Percentiles rank a stretch among this genome's conserved stretches.
Conservation (phyloP, 2,329 filamentous ascomycete genomes). For the Knufia petricola region DNA sequence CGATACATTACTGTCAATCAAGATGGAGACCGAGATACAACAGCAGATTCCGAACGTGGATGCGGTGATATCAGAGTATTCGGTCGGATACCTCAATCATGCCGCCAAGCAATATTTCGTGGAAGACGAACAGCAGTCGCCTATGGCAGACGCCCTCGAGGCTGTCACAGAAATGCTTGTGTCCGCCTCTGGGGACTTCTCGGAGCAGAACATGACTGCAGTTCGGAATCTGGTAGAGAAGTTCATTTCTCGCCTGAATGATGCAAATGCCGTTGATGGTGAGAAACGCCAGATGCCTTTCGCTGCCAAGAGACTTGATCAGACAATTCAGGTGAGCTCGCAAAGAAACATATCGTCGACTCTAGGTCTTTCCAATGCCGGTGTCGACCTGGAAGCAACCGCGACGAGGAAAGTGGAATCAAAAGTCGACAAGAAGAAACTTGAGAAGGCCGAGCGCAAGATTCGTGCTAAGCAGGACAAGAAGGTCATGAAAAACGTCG, state of each 20-base stretch:
- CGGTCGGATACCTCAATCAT: slow-evolving; percentile 87
- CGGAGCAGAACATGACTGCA: slow-evolving; percentile 60
- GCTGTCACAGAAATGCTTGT: slow-evolving; percentile 80
- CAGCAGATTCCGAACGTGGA: slow-evolving; percentile 78
- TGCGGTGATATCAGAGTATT: slow-evolving; percentile 81
- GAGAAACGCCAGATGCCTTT: slow-evolving; percentile 63
- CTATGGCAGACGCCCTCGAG: slow-evolving; percentile 72
- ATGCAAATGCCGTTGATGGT: slow-evolving; percentile 57
- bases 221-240: slow-evolving; percentile 79
- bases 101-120: slow-evolving; percentile 74
- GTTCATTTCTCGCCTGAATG: slow-evolving; percentile 74
- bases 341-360: slow-evolving; percentile 96
- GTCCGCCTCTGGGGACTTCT: slow-evolving; percentile 81
- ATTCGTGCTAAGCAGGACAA: slow-evolving; percentile 97
- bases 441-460: slow-evolving; percentile 96
- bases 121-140: slow-evolving; percentile 64
- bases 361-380: slow-evolving; percentile 70
- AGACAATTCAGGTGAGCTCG: slow-evolving; percentile 87
- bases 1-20: too few species aligned
- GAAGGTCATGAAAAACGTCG: slow-evolving; percentile 95
- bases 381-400: slow-evolving; percentile 86
- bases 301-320: slow-evolving; percentile 74
- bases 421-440: slow-evolving; percentile 95
- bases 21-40: slow-evolving; percentile 82
- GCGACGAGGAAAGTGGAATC: slow-evolving; percentile 92